phyloP scores from a whole-genome alignment of 2,329 filamentous ascomycete species.

The Lomentospora prolificans region DNA sequence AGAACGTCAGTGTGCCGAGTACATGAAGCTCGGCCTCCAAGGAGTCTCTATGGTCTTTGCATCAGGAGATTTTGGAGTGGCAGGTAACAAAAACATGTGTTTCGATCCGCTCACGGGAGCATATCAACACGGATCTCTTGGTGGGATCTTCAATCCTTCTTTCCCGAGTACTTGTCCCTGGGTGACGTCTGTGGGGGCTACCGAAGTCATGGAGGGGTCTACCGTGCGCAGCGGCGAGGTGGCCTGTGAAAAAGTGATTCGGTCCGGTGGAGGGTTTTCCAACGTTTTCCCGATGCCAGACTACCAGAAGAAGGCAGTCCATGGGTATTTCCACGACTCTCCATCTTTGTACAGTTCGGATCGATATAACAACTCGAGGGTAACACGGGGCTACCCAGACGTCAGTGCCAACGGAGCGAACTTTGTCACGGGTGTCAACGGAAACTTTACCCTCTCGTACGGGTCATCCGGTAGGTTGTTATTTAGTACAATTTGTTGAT shows the following conservation, averaged over 20 bases:
- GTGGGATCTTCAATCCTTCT: slow-evolving; percentile 23
- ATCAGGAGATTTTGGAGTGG: slow-evolving; percentile 39
- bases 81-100: slow-evolving; percentile 26
- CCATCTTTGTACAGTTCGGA: neutral
- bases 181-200: slow-evolving; percentile 42
- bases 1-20: slow-evolving; percentile 42
- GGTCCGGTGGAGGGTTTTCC: slow-evolving; percentile 37
- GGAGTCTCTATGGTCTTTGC: slow-evolving; percentile 41
- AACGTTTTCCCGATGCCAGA: slow-evolving; percentile 36
- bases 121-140: slow-evolving; percentile 11
- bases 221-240: slow-evolving; percentile 29
- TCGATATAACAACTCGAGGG: slow-evolving; percentile 3
- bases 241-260: slow-evolving; percentile 33
- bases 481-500: neutral
- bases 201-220: slow-evolving; percentile 30
- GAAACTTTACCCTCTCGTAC: slow-evolving; percentile 30
- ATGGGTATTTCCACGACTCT: slow-evolving; percentile 23
- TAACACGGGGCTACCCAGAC: slow-evolving; percentile 29
- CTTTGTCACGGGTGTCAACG: slow-evolving; percentile 32
- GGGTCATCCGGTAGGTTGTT: slow-evolving; percentile 30
- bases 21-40: slow-evolving; percentile 45
- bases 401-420: slow-evolving; percentile 32
- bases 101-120: slow-evolving; percentile 21
- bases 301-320: slow-evolving; percentile 34
- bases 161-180: slow-evolving; percentile 31